Conservation (phyloP, 352 stramenopile genomes). For the Phytophthora lateralis region DNA sequence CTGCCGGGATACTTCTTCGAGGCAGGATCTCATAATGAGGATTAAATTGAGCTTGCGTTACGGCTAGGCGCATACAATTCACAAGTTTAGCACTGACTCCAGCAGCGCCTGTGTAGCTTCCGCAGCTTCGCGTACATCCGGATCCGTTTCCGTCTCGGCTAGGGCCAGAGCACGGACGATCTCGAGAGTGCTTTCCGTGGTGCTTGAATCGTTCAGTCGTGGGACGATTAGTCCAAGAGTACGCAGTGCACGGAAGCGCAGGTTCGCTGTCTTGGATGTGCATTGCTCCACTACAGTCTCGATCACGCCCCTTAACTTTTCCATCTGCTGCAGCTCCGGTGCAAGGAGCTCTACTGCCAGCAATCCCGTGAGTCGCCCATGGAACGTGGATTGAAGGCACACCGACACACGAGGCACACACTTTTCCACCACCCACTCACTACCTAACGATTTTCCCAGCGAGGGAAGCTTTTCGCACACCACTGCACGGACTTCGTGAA, state of each 20-base stretch:
- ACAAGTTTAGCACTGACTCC: constrained; percentile 55
- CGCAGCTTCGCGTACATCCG: constrained; percentile 79
- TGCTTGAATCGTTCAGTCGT: constrained; percentile 66
- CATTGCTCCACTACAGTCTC: constrained; percentile 75
- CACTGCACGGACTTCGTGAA: constrained; percentile 76
- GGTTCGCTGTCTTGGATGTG: constrained; percentile 79
- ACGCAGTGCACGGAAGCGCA: constrained; percentile 81
- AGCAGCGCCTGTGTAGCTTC: constrained; percentile 57
- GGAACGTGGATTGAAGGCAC: constrained; percentile 79
- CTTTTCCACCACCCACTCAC: constrained; percentile 78
- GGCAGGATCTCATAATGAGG: constrained; percentile 21
- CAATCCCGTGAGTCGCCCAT: constrained; percentile 71
- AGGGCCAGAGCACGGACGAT: constrained; percentile 71
- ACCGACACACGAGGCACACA: constrained; percentile 60
- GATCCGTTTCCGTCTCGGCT: constrained; percentile 67
- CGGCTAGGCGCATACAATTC: constrained; percentile 19
- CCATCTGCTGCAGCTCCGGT: constrained; percentile 60
- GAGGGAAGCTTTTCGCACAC: constrained; percentile 68
- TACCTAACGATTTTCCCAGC: constrained; percentile 72
- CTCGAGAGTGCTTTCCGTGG: constrained; percentile 74
- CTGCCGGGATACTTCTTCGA: constrained; percentile 14
- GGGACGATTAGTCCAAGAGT: constrained; percentile 71
- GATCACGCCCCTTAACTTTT: constrained; percentile 73
- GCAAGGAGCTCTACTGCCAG: constrained; percentile 72
- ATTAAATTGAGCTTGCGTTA: constrained; percentile 30